These are phyloP conservation scores for Trypanosoma vivax DNA, from an alignment of 208 protist species.

Conservation along the genomic window DNA sequence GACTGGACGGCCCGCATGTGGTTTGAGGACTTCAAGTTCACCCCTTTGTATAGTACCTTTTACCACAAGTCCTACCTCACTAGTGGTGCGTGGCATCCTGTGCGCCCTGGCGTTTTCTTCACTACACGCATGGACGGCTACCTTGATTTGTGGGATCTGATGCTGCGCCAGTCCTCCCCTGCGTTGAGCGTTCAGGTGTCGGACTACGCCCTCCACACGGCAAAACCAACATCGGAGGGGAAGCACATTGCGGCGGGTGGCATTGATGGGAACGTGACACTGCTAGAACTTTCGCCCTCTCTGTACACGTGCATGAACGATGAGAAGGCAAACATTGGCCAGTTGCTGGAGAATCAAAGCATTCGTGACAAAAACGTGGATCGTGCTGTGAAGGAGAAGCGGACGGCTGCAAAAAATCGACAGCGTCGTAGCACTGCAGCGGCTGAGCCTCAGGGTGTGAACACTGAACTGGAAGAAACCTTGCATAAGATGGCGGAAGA, in stretches of 20 bases:
- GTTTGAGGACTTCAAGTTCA: conserved; percentile 94
- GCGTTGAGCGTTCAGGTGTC: conserved; percentile 89
- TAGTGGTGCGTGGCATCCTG: conserved; percentile 90
- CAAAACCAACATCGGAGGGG: conserved; percentile 75
- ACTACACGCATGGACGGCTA: conserved; percentile 95
- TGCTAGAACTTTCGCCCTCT: conserved; percentile 91
- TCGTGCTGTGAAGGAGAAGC: conserved; percentile 80
- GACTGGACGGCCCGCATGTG: conserved; percentile 96
- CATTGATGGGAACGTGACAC: conserved; percentile 90
- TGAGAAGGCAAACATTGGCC: conserved; percentile 85
- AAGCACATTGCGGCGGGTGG: conserved; percentile 85
- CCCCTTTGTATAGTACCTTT: conserved; percentile 93
- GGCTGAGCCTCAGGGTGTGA: conserved; percentile 23
- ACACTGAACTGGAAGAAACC: conserved; percentile 22
- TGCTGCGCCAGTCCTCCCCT: conserved; percentile 91
- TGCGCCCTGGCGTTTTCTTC: conserved; percentile 93
- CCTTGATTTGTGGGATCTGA: conserved; percentile 94
- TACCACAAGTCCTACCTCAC: conserved; percentile 95
- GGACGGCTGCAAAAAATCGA: conserved; percentile 47
- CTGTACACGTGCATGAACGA: conserved; percentile 75
- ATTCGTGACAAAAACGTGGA: conserved; percentile 92
- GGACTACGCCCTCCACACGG: conserved; percentile 84
- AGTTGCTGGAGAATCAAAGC: conserved; percentile 91
- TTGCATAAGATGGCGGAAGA: conserved; percentile 45
- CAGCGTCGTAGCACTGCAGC: conserved; percentile 68